phyloP scores from a whole-genome alignment of 495 filamentous ascomycete species.

The Hypomontagnella monticulosa region DNA sequence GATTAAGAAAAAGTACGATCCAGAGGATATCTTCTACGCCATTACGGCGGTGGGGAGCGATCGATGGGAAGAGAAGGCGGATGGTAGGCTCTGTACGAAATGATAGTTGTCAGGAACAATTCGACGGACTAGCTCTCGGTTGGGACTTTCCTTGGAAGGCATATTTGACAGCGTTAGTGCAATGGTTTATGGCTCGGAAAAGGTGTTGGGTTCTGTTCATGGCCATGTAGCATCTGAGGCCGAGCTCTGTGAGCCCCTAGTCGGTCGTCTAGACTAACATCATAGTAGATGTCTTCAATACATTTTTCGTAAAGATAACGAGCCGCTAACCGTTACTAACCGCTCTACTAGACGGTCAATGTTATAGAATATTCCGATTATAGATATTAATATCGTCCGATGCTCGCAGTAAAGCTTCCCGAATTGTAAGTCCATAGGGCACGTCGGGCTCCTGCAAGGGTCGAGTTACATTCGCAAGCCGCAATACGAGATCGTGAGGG shows the following conservation, averaged over 20 bases:
- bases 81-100: slow-evolving; percentile 24
- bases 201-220: too few relatives aligned
- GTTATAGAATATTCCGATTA: neutral
- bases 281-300: neutral
- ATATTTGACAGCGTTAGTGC: too few relatives aligned
- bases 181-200: too few relatives aligned
- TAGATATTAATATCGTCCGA: slow-evolving; percentile 4
- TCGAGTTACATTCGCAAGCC: slow-evolving; percentile 17
- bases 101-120: too few relatives aligned
- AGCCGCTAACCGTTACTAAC: slow-evolving; percentile 50
- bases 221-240: too few relatives aligned
- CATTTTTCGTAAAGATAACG: neutral
- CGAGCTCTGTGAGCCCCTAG: too few relatives aligned
- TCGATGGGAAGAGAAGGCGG: slow-evolving; percentile 23
- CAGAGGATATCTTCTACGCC: slow-evolving; percentile 57
- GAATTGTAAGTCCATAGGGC: slow-evolving; percentile 11
- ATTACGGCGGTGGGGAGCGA: slow-evolving; percentile 61
- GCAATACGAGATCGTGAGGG: slow-evolving; percentile 35
- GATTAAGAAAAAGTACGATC: slow-evolving; percentile 62
- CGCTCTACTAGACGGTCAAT: slow-evolving; percentile 37
- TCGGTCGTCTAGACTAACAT: neutral
- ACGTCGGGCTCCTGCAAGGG: slow-evolving; percentile 9
- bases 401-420: slow-evolving; percentile 8
- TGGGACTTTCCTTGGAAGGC: too few relatives aligned
- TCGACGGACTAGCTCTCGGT: too few relatives aligned